phyloP scores from a whole-genome alignment of 2,329 filamentous ascomycete species.

The Phialophora macrospora region DNA sequence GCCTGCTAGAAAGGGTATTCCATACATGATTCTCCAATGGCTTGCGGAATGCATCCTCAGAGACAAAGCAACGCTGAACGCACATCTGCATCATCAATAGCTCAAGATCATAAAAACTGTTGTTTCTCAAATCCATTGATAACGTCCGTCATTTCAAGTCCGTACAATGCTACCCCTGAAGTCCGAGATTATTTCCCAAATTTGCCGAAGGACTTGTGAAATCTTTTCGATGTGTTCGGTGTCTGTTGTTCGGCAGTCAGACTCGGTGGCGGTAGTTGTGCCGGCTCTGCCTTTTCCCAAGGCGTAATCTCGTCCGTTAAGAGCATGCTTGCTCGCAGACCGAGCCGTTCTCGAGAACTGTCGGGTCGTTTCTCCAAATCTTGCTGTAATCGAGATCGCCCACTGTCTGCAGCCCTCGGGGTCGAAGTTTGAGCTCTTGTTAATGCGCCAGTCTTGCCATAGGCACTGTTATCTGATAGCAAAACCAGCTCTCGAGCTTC shows the following conservation, averaged over 20 bases:
- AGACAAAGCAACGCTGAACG: neutral
- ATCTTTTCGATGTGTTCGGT: slow-evolving; percentile 21
- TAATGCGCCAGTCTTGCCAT: slow-evolving; percentile 20
- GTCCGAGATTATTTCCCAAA: slow-evolving; percentile 28
- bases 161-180: neutral
- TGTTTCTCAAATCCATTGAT: neutral
- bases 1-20: slow-evolving; percentile 8
- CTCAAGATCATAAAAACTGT: neutral
- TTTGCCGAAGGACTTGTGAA: slow-evolving; percentile 31
- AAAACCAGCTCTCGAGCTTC: slow-evolving; percentile 35
- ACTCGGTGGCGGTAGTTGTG: slow-evolving; percentile 1
- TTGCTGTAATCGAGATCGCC: slow-evolving; percentile 21
- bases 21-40: neutral
- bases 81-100: neutral
- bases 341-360: slow-evolving; percentile 33
- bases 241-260: neutral
- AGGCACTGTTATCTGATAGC: slow-evolving; percentile 18
- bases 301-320: slow-evolving; percentile 29
- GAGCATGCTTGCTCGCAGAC: slow-evolving; percentile 32
- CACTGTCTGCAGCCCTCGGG: neutral
- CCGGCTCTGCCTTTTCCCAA: slow-evolving; percentile 31
- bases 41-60: slow-evolving; percentile 5
- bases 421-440: slow-evolving; percentile 1
- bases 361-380: slow-evolving; percentile 31
- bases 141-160: neutral